Base-by-base conservation (phyloP, 352 stramenopile genomes). In the Pythium dissotocum region DNA sequence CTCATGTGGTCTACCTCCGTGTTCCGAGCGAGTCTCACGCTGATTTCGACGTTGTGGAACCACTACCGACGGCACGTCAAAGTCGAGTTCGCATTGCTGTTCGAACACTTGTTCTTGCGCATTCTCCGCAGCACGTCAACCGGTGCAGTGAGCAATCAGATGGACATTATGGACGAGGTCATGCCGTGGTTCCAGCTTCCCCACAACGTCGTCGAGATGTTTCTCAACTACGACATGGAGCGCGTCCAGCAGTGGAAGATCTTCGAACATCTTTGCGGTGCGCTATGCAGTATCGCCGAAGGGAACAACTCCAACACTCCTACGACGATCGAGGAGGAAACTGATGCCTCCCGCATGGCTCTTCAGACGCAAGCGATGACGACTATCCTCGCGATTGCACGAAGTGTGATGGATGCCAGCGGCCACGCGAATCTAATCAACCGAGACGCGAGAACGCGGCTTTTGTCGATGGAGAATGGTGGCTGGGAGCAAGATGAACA, bases 171-270 rank as follows among this genome's bases (percentile, higher is more conserved):
- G 74, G 75, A 93, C 28, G 88, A 94, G 46, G 71, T 96, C 53
- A 88, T 68, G 4, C 81, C 78, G 30, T 93, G 82, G 85, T 74
- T 96, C 26, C 87, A 96, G 59, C 77, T 96, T 1, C 85, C 88
- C 2, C 86, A 93, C 69, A 96, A 96, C 38, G 82, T 96, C 12
- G 83, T 96, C 33, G 88, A 96, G 63, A 90, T 96, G 7, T 96
- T 96, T 53, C 66, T 93, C 24, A 96, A 96, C 59, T 96, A 94
- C 49, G 88, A 96, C 71, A 76, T 96, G 75, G 87, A 96, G 61
- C 73, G 85, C 24, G 81, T 94, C 14, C 88, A 96, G 56, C 85
- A 95, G 59, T 96, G 88, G 88, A 96, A 94, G 55, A 94, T 94
- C 33, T 94, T 94, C 53, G 88, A 96, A 67, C 88, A 93, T 36